Conservation (phyloP, 106 monocot species). For the Dendrobium huoshanense region DNA sequence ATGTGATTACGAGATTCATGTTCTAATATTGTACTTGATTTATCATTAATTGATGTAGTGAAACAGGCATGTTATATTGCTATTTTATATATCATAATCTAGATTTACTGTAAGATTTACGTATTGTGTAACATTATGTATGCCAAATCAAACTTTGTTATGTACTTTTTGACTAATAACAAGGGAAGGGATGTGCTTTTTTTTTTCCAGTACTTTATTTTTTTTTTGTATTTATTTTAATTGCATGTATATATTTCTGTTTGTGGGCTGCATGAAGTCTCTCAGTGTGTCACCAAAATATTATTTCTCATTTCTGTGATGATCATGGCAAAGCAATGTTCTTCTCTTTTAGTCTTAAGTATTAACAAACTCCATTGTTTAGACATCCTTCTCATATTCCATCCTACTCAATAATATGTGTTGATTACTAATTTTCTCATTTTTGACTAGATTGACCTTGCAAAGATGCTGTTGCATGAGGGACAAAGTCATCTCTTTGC, state of each 20-base stretch:
- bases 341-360: background rate
- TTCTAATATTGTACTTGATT: background rate
- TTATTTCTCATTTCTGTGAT: background rate
- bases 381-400: background rate
- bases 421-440: background rate
- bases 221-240: background rate
- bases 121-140: background rate
- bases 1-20: background rate
- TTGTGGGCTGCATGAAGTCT: background rate
- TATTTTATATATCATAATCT: no score
- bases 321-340: background rate
- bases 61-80: background rate
- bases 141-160: no score
- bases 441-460: constrained; percentile 63
- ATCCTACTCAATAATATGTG: background rate
- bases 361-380: background rate
- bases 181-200: background rate
- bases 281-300: background rate
- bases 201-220: background rate
- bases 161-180: background rate
- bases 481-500: constrained; percentile 74
- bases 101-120: background rate
- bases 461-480: constrained; percentile 57
- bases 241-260: background rate
- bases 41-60: background rate